Conservation (phyloP, 2,329 filamentous ascomycete species). For the Ceratocystis harringtonii region DNA sequence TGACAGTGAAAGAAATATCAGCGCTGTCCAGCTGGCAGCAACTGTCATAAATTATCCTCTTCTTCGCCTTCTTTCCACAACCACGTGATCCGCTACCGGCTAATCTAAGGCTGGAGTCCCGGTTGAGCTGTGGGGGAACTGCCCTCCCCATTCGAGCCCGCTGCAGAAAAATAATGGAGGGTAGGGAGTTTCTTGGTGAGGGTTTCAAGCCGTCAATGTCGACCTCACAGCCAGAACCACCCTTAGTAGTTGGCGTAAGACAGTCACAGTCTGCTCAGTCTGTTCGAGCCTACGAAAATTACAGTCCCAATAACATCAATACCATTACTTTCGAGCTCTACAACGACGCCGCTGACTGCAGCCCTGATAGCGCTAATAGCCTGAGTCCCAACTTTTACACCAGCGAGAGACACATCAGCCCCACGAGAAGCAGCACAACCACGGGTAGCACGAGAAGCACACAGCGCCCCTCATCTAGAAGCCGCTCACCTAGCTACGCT, state of each 20-base stretch:
- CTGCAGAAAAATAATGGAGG: conserved; percentile 17
- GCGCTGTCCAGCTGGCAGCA: background rate
- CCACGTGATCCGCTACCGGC: conserved; percentile 15
- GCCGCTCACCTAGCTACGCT: conserved; percentile 15
- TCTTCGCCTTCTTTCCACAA: background rate
- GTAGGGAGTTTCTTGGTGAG: conserved; percentile 14
- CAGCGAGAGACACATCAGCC: conserved; percentile 12
- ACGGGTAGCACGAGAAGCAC: too few species aligned
- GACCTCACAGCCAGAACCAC: conserved; percentile 13
- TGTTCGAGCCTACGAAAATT: conserved; percentile 9
- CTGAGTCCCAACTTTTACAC: conserved; percentile 15
- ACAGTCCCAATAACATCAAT: conserved; percentile 7
- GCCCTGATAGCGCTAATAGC: conserved; percentile 6
- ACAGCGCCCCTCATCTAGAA: conserved; percentile 11
- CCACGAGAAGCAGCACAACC: background rate
- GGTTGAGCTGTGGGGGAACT: conserved; percentile 17
- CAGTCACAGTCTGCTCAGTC: background rate
- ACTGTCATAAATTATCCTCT: background rate
- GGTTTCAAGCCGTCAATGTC: conserved; percentile 17
- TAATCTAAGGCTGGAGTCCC: conserved; percentile 17
- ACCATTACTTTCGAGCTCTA: conserved; percentile 5
- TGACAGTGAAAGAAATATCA: background rate
- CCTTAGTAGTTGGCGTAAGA: conserved; percentile 9
- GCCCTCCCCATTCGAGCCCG: conserved; percentile 14
- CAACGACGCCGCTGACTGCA: conserved; percentile 7